These are phyloP conservation scores for Candida tallmaniae DNA, from an alignment of 805 yeast genomes.

Conservation along the genomic window DNA sequence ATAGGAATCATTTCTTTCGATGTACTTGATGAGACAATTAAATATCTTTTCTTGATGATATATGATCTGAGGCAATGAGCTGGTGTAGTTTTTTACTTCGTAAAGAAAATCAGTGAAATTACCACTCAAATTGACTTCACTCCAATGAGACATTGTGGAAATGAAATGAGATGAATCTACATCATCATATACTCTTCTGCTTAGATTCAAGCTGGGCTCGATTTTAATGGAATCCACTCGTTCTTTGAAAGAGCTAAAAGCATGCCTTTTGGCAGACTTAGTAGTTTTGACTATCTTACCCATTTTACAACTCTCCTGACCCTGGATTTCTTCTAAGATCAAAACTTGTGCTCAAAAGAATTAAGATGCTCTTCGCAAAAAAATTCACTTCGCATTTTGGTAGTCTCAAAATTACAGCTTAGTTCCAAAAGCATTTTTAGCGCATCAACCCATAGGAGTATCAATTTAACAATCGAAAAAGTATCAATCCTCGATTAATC, in stretches of 20 bases:
- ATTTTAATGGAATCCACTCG: conserved; percentile 79
- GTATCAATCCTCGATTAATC: no score
- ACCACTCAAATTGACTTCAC: conserved; percentile 75
- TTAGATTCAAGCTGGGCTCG: conserved; percentile 58
- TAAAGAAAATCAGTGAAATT: conserved; percentile 61
- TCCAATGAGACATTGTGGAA: conserved; percentile 81
- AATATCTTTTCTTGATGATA: conserved; percentile 64
- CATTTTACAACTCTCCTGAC: conserved; percentile 1
- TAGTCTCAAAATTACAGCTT: no score
- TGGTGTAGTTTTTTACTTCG: conserved; percentile 49
- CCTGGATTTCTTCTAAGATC: neutral
- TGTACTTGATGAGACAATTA: conserved; percentile 42
- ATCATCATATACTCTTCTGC: conserved; percentile 60
- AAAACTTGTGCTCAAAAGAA: neutral
- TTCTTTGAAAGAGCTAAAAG: conserved; percentile 75
- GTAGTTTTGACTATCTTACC: conserved; percentile 36
- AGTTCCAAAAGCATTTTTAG: no score
- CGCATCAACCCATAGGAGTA: no score
- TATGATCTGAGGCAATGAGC: conserved; percentile 76
- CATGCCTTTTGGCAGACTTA: conserved; percentile 51
- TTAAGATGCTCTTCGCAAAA: neutral
- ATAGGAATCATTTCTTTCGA: conserved; percentile 55
- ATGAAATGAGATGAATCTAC: conserved; percentile 72
- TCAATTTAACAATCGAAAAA: no score
- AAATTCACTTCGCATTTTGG: no score